Percentiles rank a stretch among this genome's conserved stretches.
phyloP scores from a whole-genome alignment of 202 grass and related monocot genomes.

The Tripidium arundinaceum region DNA sequence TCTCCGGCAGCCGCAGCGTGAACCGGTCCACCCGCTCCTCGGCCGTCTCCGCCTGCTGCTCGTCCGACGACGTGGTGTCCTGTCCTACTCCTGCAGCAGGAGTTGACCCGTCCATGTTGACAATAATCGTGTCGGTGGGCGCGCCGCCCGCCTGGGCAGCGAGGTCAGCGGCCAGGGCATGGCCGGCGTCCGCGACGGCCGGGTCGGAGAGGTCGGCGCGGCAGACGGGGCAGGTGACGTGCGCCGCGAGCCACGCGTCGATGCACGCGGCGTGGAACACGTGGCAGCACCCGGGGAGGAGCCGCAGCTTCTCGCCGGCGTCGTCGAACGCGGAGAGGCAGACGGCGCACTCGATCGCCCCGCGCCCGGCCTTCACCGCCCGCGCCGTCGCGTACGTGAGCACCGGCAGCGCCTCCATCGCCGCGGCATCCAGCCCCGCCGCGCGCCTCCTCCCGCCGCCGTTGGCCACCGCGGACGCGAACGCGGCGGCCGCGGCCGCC shows the following conservation, averaged over 20 bases:
- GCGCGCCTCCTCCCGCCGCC: neutral
- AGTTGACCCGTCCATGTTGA: conserved; percentile 27
- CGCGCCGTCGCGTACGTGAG: conserved; percentile 60
- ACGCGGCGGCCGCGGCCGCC: conserved; percentile 21
- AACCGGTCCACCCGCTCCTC: conserved; percentile 61
- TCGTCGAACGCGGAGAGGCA: conserved; percentile 69
- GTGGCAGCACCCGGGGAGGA: conserved; percentile 76
- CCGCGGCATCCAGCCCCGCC: conserved; percentile 47
- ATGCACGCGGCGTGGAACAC: conserved; percentile 85
- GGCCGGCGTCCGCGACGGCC: conserved; percentile 40
- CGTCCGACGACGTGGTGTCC: neutral
- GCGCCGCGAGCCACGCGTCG: conserved; percentile 68
- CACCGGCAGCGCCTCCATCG: conserved; percentile 65
- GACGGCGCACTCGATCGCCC: conserved; percentile 69
- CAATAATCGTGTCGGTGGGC: neutral
- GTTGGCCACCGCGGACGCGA: neutral
- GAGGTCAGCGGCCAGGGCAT: conserved; percentile 45
- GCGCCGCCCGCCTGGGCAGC: conserved; percentile 17
- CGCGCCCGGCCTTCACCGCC: conserved; percentile 48
- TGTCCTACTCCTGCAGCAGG: neutral
- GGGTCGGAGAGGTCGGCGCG: conserved; percentile 79
- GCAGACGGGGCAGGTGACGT: conserved; percentile 92
- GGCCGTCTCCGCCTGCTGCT: conserved; percentile 33
- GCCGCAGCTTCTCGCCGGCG: conserved; percentile 65
- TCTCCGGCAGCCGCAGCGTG: conserved; percentile 66